Percentiles rank a stretch among this genome's conserved stretches.
Conservation (phyloP, 2,329 filamentous ascomycete species). For the Colletotrichum incanum region DNA sequence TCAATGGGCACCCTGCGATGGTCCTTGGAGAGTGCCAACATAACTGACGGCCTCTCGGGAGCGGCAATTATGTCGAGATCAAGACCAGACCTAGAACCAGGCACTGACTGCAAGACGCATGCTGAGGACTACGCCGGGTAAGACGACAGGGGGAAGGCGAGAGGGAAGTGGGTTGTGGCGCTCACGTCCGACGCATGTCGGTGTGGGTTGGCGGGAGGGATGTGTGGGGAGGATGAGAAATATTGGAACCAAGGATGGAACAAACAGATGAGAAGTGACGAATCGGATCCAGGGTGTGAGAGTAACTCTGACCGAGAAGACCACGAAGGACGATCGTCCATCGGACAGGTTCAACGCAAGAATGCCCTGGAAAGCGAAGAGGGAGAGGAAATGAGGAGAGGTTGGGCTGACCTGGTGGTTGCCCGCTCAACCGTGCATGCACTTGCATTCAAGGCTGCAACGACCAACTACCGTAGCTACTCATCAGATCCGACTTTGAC, state of each 20-base stretch:
- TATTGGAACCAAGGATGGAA: conserved; percentile 1
- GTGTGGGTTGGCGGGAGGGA: conserved; percentile 2
- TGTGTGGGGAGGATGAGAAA: conserved; percentile 3
- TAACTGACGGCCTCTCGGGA: conserved; percentile 28
- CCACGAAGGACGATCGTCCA: background rate
- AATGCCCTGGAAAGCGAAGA: background rate
- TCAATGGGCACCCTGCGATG: conserved; percentile 4
- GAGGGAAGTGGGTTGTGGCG: conserved; percentile 6
- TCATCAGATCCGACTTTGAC: too few relatives aligned
- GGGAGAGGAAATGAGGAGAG: background rate
- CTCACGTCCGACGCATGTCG: conserved; percentile 1
- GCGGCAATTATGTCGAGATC: conserved; percentile 26
- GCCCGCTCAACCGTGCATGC: background rate
- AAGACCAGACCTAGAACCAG: conserved; percentile 19
- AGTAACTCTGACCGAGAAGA: background rate
- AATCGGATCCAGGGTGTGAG: background rate
- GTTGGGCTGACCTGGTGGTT: conserved; percentile 6
- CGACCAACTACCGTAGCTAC: too few relatives aligned
- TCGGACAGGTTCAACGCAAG: background rate
- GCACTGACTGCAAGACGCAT: conserved; percentile 24
- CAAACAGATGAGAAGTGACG: conserved; percentile 4
- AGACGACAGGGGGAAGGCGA: conserved; percentile 2
- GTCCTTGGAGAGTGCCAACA: conserved; percentile 11
- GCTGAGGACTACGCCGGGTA: conserved; percentile 1
- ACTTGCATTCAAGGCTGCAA: background rate